These are phyloP conservation scores for Kwoniella europaea DNA, from an alignment of 768 basidiomycete species.

Conservation along the genomic window DNA sequence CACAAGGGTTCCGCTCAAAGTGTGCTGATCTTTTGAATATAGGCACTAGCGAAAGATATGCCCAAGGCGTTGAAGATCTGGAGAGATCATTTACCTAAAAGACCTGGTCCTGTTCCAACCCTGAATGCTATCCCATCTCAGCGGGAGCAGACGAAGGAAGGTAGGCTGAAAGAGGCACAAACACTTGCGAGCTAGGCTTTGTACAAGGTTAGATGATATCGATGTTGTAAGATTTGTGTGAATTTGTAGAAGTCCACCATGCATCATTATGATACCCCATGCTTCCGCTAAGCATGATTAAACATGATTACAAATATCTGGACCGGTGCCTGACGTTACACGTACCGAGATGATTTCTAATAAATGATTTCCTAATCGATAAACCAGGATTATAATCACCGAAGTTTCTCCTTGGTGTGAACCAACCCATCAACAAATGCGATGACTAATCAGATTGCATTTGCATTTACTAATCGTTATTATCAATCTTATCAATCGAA, in stretches of 20 bases:
- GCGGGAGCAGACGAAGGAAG: not conserved
- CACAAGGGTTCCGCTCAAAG: not conserved
- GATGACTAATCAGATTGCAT: too few species aligned
- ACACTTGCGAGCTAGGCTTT: not conserved
- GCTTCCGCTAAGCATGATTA: not conserved
- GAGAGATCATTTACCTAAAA: slow-evolving; percentile 18
- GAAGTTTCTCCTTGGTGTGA: slow-evolving; percentile 10
- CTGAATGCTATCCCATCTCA: not conserved
- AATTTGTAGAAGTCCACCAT: not conserved
- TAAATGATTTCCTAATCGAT: too few species aligned
- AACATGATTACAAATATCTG: not conserved
- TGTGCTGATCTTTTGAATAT: not conserved
- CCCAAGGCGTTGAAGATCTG: slow-evolving; percentile 41
- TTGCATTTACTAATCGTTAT: not conserved
- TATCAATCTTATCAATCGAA: not conserved
- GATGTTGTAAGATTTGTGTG: not conserved
- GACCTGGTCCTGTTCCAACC: not conserved
- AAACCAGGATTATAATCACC: not conserved
- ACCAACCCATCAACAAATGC: too few species aligned
- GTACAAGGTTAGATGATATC: not conserved
- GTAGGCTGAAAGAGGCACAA: not conserved
- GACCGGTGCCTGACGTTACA: not conserved
- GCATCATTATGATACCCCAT: not conserved
- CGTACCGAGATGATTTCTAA: too few species aligned
- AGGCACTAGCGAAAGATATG: slow-evolving; percentile 46